Evolutionary conservation across 306 rosid genomes (phyloP).

Genomic region (Luffa acutangula): DNA sequence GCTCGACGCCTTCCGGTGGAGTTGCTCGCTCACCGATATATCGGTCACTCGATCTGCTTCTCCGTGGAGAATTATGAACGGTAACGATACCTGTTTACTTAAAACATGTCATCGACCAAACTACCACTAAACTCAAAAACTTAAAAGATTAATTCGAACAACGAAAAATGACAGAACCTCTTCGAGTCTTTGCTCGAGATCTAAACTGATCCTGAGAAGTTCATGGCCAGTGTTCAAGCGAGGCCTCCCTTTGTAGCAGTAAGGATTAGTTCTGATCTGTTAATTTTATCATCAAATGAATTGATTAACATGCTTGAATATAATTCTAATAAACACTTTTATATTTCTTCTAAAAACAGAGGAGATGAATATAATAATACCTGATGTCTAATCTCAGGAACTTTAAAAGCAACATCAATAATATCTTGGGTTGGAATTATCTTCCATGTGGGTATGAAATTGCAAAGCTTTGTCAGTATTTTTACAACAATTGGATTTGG

Average conservation of each 20-base stretch:
- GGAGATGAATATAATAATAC: slow-evolving; percentile 12
- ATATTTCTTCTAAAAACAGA: background rate
- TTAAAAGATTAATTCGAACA: background rate
- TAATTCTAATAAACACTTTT: background rate
- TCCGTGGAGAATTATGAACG: slow-evolving; percentile 64
- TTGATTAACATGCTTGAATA: background rate
- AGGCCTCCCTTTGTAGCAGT: slow-evolving; percentile 74
- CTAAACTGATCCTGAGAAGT: slow-evolving; percentile 40
- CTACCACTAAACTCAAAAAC: background rate
- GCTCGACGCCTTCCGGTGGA: slow-evolving; percentile 48
- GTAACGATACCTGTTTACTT: slow-evolving; percentile 47
- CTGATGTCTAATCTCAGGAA: slow-evolving; percentile 50
- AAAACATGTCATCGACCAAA: background rate
- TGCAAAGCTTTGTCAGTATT: slow-evolving; percentile 38
- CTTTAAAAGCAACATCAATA: slow-evolving; percentile 56
- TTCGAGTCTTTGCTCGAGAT: slow-evolving; percentile 31
- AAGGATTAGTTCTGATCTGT: slow-evolving; percentile 33
- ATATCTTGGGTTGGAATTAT: slow-evolving; percentile 59
- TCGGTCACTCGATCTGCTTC: slow-evolving; percentile 71
- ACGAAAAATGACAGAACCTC: slow-evolving; percentile 8
- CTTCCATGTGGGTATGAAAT: slow-evolving; percentile 60
- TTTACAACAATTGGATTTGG: slow-evolving; percentile 25
- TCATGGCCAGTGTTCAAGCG: slow-evolving; percentile 72
- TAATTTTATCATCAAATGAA: background rate
- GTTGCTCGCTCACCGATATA: slow-evolving; percentile 43